phyloP scores from a whole-genome alignment of 140 eudicot genomes.

The Anethum foeniculum region DNA sequence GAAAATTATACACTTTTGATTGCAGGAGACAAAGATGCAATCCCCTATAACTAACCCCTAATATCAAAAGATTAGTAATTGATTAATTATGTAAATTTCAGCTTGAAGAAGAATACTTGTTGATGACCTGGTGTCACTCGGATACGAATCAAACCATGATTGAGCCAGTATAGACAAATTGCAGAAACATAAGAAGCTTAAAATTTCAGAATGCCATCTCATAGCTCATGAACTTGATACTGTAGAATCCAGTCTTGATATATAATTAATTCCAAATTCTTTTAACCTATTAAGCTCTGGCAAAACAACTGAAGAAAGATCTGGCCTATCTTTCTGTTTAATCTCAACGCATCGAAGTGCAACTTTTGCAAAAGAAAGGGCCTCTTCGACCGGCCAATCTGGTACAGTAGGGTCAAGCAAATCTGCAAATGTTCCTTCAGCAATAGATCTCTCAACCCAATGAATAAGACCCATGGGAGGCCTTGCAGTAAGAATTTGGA shows the following conservation, averaged over 20 bases:
- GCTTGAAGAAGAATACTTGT: background rate
- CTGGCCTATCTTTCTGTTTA: constrained; percentile 19
- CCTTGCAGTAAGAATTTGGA: constrained; percentile 23
- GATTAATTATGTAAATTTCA: background rate
- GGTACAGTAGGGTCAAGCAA: constrained; percentile 22
- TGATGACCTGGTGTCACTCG: background rate
- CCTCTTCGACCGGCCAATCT: constrained; percentile 25
- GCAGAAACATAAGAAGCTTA: background rate
- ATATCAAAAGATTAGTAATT: background rate
- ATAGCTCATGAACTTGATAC: background rate
- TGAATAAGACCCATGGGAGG: constrained; percentile 23
- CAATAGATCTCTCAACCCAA: constrained; percentile 19
- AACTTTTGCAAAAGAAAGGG: constrained; percentile 19
- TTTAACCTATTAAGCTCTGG: constrained; percentile 21
- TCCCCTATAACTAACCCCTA: background rate
- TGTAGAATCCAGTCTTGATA: background rate
- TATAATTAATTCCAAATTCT: constrained; percentile 3
- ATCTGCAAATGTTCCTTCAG: constrained; percentile 21
- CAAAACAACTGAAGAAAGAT: constrained; percentile 19
- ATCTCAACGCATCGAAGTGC: constrained; percentile 22
- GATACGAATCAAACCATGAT: background rate
- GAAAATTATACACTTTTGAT: background rate
- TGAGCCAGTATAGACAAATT: background rate
- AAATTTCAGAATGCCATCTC: background rate
- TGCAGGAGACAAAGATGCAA: background rate